phyloP scores from a whole-genome alignment of 1,139 yeast species.

The Lodderomyces margitis region DNA sequence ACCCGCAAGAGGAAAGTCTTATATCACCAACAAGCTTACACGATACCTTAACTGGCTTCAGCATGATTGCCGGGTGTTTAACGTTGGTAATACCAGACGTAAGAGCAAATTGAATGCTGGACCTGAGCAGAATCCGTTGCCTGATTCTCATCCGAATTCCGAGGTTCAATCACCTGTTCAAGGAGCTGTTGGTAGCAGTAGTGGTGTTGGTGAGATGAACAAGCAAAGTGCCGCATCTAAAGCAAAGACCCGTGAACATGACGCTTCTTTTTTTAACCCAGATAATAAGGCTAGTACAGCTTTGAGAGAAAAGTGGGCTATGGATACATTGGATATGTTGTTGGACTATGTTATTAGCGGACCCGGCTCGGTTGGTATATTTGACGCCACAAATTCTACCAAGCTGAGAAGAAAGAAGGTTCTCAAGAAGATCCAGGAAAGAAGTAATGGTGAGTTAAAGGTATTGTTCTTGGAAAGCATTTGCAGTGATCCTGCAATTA shows the following conservation, averaged over 20 bases:
- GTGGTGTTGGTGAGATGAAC: not conserved
- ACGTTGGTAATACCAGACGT: slow-evolving; percentile 92
- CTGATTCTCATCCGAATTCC: slow-evolving; percentile 52
- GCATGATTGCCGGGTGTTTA: slow-evolving; percentile 85
- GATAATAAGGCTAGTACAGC: slow-evolving; percentile 62
- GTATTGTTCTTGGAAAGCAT: slow-evolving; percentile 84
- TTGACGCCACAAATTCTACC: slow-evolving; percentile 95
- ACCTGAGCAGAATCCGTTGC: slow-evolving; percentile 69
- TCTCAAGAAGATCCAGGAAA: slow-evolving; percentile 62
- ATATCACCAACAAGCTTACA: slow-evolving; percentile 85
- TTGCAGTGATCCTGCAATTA: slow-evolving; percentile 74
- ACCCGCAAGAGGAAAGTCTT: slow-evolving; percentile 91
- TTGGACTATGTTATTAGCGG: slow-evolving; percentile 78
- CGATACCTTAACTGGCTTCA: slow-evolving; percentile 90
- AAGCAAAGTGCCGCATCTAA: slow-evolving; percentile 17
- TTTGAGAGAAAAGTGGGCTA: slow-evolving; percentile 91
- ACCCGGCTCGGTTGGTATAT: slow-evolving; percentile 88
- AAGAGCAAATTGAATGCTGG: slow-evolving; percentile 66
- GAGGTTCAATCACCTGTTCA: slow-evolving; percentile 13
- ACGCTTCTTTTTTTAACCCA: slow-evolving; percentile 86
- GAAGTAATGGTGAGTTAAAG: slow-evolving; percentile 72
- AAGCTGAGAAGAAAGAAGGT: slow-evolving; percentile 68
- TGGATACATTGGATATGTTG: slow-evolving; percentile 85
- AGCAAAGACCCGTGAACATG: slow-evolving; percentile 37
- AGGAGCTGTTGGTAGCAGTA: slow-evolving; percentile 6